Evolutionary conservation across 2,329 filamentous ascomycete genomes (phyloP), one percentile per base, ranked within the genome.

Genomic region (Aspergillus fumigatus): DNA sequence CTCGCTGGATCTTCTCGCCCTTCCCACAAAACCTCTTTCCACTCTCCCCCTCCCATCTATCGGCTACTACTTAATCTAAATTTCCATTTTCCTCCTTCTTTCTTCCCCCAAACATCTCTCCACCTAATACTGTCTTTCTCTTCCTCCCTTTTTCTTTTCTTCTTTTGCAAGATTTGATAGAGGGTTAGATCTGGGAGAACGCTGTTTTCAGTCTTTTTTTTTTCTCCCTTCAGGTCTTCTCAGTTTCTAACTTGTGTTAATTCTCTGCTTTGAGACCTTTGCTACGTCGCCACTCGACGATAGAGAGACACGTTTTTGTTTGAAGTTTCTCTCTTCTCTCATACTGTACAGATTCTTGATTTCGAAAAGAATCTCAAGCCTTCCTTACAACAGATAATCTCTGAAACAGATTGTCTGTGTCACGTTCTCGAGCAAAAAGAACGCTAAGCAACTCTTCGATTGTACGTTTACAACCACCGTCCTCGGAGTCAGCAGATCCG

Each of bases 151-250:
- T 54, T 57, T 61, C 62, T 52, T 63, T 59, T 62, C 41, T 59
- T 61, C 60, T 59, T 54, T 52, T 62, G 59, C 57, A 60, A 53
- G 43, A 47, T 60, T 61, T 60, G 61, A 62, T 65, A 64, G 62
- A 65, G 59, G 61, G 55, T 63, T 65, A 65, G 63, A 64, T 64
- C 59, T 59, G 54, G 62, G 62, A 64, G 60, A 65, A 60, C 60
- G 50, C 56, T 60, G 63, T 60, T 57, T 58, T 57, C 49, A 53
- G 50, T 68, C 64, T 55, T 57, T 61, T 23, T 23, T 23, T 55
- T 62, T 56, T 64, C 62, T 52, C 59, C 56, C 57, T 53, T 62
- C 54, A 62, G 61, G 64, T 65, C 59, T 63, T 66, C 64, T 67
- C 60, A 54, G 59, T 56, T 58, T 51, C 57, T 52, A 55, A 56